Evolutionary conservation across 768 basidiomycete genomes (phyloP), one percentile per base, ranked within the genome.

Genomic region (Mrakia gelida): DNA sequence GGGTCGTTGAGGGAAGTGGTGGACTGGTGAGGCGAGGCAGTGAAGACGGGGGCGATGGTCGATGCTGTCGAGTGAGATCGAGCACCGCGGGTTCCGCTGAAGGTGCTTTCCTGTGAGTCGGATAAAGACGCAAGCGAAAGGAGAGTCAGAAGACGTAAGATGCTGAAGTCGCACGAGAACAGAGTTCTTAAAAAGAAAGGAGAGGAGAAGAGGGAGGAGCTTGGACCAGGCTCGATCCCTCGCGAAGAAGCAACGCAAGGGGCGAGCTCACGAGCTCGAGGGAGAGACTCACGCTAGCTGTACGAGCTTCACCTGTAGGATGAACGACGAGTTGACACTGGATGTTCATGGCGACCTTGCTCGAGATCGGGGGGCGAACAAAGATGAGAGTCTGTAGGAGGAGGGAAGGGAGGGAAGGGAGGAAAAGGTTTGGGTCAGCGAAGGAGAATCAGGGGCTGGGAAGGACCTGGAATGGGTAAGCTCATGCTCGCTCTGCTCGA

Each of bases 281-380:
- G 7, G n/a, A 49, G 70, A 11, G 8, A 56, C 72, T 59, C 54
- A 73, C 72, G 34, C 49, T 54, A 16, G 72, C 30, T 61, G 34
- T 52, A 23, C 72, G 54, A 32, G 72, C 49, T 61, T 8, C 18
- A 21, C 56, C 56, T 54, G 56, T 41, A 28, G 54, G 34, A 54
- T 54, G 74, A 18, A 62, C 72, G 43, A 78, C 77, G 71, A 78
- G 77, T 54, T 78, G 77, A 54, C 77, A 78, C 67, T 78, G 77
- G 28, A 78, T 28, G 73, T 78, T 78, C 72, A 78, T 73, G 72
- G 30, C 62, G 28, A 41, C 54, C 63, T 78, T 78, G 54, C 61
- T 73, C 41, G 77, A 63, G 3, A 49, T 62, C 3, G 77, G 77
- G 16, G 77, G 77, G 15, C 77, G 61, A 18, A 78, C 77, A 65